A percentile compares a stretch with the other conserved stretches of the same genome.
Conservation (phyloP, 106 monocot species). For the Triglochin maritima region DNA sequence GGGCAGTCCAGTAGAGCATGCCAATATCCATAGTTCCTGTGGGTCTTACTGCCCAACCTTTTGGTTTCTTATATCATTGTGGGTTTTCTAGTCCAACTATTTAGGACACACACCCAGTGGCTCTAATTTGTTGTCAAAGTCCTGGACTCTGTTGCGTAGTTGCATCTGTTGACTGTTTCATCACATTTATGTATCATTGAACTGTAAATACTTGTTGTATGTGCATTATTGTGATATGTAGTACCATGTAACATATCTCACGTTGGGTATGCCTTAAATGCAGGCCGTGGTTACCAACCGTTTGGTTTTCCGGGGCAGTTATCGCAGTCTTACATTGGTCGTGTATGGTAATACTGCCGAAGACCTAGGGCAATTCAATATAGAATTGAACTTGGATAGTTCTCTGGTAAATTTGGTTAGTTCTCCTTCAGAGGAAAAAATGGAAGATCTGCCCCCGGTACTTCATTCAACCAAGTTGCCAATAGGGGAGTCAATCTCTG, state of each 20-base stretch:
- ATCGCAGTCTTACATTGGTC: slow-evolving; percentile 90
- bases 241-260: not conserved
- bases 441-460: slow-evolving; percentile 87
- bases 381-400: slow-evolving; percentile 75
- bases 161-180: too few relatives aligned
- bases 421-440: slow-evolving; percentile 71
- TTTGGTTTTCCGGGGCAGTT: slow-evolving; percentile 79
- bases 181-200: too few relatives aligned
- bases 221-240: too few relatives aligned
- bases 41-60: too few relatives aligned
- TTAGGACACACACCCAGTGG: too few relatives aligned
- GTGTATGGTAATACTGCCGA: slow-evolving; percentile 97
- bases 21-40: too few relatives aligned
- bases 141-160: too few relatives aligned
- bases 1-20: too few relatives aligned
- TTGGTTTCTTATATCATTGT: too few relatives aligned
- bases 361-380: slow-evolving; percentile 91
- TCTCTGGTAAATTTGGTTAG: slow-evolving; percentile 62
- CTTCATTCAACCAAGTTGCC: slow-evolving; percentile 37
- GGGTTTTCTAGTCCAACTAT: too few relatives aligned
- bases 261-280: slow-evolving; percentile 1
- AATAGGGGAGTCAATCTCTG: slow-evolving; percentile 56
- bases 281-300: slow-evolving; percentile 96
- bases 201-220: too few relatives aligned
- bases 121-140: too few relatives aligned